Conservation (phyloP, 148 eudicot genomes). For the Rhododendron williamsianum region DNA sequence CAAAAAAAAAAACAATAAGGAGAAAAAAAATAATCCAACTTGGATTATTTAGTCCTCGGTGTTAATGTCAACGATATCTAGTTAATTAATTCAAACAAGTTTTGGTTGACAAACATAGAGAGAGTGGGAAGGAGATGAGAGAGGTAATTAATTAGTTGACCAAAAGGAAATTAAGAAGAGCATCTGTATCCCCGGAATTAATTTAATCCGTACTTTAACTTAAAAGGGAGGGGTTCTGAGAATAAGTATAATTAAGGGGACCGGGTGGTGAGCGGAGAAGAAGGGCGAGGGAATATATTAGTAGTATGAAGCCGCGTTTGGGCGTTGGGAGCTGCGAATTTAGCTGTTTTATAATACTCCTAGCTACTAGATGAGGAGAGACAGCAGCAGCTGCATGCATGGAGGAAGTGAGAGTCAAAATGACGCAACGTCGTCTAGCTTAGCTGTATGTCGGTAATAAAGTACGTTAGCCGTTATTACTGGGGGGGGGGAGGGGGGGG, state of each 20-base stretch:
- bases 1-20: too few relatives aligned
- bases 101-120: slow-evolving; percentile 15
- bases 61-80: not conserved
- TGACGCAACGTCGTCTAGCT: not conserved
- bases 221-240: too few relatives aligned
- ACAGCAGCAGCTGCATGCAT: not conserved
- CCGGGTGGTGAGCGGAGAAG: not conserved
- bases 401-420: not conserved
- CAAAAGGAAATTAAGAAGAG: not conserved
- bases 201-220: not conserved
- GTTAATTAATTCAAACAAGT: slow-evolving; percentile 1
- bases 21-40: too few relatives aligned
- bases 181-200: not conserved
- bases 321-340: not conserved
- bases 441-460: not conserved
- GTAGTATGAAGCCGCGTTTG: not conserved
- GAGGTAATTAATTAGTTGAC: slow-evolving; percentile 21
- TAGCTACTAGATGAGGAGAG: not conserved
- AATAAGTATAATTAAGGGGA: not conserved
- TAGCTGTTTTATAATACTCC: not conserved
- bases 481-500: not conserved
- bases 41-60: not conserved
- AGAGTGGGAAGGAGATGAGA: not conserved
- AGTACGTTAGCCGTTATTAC: not conserved
- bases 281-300: not conserved